phyloP scores from a whole-genome alignment of 176 grass and related monocot species.

The Zizania latifolia region DNA sequence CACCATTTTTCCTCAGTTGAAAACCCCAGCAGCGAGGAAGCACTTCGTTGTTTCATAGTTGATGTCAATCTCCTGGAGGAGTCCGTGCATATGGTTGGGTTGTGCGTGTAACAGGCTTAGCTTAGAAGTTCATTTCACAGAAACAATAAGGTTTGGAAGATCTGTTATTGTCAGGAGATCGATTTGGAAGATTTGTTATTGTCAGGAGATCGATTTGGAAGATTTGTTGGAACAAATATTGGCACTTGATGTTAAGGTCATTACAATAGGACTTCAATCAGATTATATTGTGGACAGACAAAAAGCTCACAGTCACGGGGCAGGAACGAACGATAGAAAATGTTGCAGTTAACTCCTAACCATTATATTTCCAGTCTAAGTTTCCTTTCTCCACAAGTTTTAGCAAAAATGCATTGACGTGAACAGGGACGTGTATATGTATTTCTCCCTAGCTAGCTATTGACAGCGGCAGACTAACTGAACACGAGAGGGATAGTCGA shows the following conservation, averaged over 20 bases:
- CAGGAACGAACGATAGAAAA: background rate
- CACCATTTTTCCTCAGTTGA: background rate
- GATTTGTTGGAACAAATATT: slow-evolving; percentile 42
- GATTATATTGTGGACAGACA: background rate
- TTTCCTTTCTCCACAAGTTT: slow-evolving; percentile 34
- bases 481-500: slow-evolving; percentile 8
- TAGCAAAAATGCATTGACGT: background rate
- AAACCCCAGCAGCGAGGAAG: background rate
- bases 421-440: background rate
- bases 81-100: background rate
- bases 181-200: background rate
- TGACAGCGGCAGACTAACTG: slow-evolving; percentile 41
- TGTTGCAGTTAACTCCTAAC: slow-evolving; percentile 37
- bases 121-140: slow-evolving; percentile 11
- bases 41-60: background rate
- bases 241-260: slow-evolving; percentile 20
- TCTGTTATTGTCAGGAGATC: slow-evolving; percentile 12
- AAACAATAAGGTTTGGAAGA: background rate
- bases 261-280: background rate
- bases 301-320: background rate
- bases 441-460: background rate
- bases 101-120: background rate
- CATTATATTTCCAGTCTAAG: slow-evolving; percentile 6
- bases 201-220: slow-evolving; percentile 11
- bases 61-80: background rate